Evolutionary conservation across 371 early-diverging fungal species (phyloP).

Genomic region (Amoeboaphelidium protococcarum): DNA sequence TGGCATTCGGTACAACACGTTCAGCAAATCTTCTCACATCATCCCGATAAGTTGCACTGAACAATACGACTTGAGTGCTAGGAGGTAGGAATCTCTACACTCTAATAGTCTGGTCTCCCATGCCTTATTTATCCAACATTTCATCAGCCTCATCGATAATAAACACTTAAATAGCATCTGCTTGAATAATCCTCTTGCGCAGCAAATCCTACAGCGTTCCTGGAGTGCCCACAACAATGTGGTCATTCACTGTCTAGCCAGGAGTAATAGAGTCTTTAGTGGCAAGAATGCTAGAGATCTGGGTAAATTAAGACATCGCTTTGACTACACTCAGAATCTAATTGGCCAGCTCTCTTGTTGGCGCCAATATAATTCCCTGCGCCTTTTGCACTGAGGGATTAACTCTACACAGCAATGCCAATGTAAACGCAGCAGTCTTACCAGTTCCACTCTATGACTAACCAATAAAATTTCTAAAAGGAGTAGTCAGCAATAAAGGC

Average conservation of each 20-base stretch:
- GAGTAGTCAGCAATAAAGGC: slow-evolving; percentile 48
- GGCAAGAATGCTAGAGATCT: slow-evolving; percentile 37
- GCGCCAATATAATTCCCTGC: slow-evolving; percentile 82
- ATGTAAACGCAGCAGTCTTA: slow-evolving; percentile 70
- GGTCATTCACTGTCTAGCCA: slow-evolving; percentile 29
- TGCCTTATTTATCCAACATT: slow-evolving; percentile 9
- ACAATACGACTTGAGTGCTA: slow-evolving; percentile 55
- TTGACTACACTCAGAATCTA: slow-evolving; percentile 79
- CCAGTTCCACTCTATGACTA: slow-evolving; percentile 23
- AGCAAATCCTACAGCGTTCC: slow-evolving; percentile 52
- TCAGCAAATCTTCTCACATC: slow-evolving; percentile 46
- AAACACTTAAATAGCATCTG: slow-evolving; percentile 6
- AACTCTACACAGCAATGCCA: slow-evolving; percentile 5
- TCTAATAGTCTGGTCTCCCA: slow-evolving; percentile 10
- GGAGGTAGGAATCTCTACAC: slow-evolving; percentile 10
- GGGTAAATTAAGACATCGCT: slow-evolving; percentile 64
- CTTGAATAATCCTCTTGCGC: slow-evolving; percentile 1
- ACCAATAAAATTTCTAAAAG: slow-evolving; percentile 18
- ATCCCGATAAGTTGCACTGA: slow-evolving; percentile 88
- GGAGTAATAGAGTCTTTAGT: slow-evolving; percentile 32
- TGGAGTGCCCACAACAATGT: slow-evolving; percentile 85
- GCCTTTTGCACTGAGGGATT: slow-evolving; percentile 5
- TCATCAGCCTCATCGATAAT: slow-evolving; percentile 14
- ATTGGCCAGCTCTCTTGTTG: slow-evolving; percentile 84
- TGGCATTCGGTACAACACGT: slow-evolving; percentile 41